phyloP scores from a whole-genome alignment of 1,284 basidiomycete genomes.

The Neonothopanus nambi region DNA sequence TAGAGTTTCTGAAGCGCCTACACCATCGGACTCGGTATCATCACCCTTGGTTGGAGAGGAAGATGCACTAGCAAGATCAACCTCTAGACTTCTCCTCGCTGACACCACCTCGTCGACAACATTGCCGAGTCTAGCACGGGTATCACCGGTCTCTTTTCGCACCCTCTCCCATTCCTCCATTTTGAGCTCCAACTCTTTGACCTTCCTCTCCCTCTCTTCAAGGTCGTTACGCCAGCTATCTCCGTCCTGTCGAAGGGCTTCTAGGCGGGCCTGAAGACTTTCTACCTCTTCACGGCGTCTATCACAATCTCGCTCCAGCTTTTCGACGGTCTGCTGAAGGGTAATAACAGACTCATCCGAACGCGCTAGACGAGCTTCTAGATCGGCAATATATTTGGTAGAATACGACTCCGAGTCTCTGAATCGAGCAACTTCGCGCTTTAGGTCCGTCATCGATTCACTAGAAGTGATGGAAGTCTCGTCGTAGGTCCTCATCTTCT shows the following conservation, averaged over 20 bases:
- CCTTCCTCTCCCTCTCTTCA: slow-evolving; percentile 74
- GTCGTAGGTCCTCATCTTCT: slow-evolving; percentile 82
- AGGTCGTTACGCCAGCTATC: slow-evolving; percentile 79
- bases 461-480: slow-evolving; percentile 76
- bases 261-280: slow-evolving; percentile 72
- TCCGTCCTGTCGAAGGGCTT: slow-evolving; percentile 67
- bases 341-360: slow-evolving; percentile 75
- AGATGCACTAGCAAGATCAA: slow-evolving; percentile 29
- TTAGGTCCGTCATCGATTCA: slow-evolving; percentile 79
- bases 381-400: slow-evolving; percentile 82
- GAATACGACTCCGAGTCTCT: slow-evolving; percentile 77
- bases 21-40: slow-evolving; percentile 5
- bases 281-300: slow-evolving; percentile 67
- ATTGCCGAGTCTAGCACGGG: slow-evolving; percentile 61
- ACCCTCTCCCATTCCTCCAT: slow-evolving; percentile 76
- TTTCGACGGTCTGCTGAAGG: slow-evolving; percentile 73
- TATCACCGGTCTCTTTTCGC: slow-evolving; percentile 64
- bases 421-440: slow-evolving; percentile 78
- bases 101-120: slow-evolving; percentile 71
- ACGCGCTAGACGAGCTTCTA: slow-evolving; percentile 80
- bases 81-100: slow-evolving; percentile 66
- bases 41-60: slow-evolving; percentile 10
- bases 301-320: slow-evolving; percentile 77
- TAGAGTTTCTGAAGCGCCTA: slow-evolving; percentile 10
- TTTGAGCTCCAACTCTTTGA: slow-evolving; percentile 74